Evolutionary conservation across 139 green algal genomes (phyloP).

Genomic region (Picochlorum sp.): DNA sequence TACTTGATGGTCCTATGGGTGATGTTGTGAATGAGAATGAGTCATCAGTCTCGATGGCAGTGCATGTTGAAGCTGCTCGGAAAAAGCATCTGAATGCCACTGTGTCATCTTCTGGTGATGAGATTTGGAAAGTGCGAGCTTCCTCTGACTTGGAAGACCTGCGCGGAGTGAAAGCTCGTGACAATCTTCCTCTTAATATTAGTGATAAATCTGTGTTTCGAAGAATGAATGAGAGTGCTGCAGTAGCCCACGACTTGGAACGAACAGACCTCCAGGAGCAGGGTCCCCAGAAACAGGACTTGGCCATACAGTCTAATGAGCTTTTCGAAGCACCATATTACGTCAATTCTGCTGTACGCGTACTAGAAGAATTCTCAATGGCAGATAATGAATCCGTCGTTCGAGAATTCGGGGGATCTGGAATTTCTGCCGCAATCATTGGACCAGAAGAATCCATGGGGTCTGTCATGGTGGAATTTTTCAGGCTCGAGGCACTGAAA

Average conservation of each 20-base stretch:
- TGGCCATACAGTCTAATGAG: background rate
- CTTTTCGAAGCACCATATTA: slow-evolving; percentile 7
- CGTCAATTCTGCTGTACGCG: slow-evolving; percentile 13
- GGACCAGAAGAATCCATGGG: slow-evolving; percentile 20
- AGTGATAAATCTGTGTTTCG: background rate
- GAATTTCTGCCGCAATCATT: slow-evolving; percentile 3
- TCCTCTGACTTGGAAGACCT: slow-evolving; percentile 22
- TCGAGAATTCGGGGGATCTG: slow-evolving; percentile 23
- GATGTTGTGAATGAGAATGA: slow-evolving; percentile 10
- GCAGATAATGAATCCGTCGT: slow-evolving; percentile 15
- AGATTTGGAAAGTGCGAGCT: slow-evolving; percentile 18
- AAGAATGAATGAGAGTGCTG: background rate
- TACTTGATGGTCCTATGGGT: slow-evolving; percentile 13
- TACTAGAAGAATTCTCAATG: background rate
- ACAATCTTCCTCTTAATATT: slow-evolving; percentile 9
- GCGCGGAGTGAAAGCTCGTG: background rate
- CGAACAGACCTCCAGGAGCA: no score
- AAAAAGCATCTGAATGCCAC: background rate
- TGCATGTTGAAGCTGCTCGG: background rate
- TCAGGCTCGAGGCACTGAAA: slow-evolving; percentile 29
- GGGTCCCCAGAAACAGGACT: slow-evolving; percentile 1
- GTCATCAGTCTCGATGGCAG: slow-evolving; percentile 16
- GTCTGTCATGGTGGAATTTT: slow-evolving; percentile 19
- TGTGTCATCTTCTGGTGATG: slow-evolving; percentile 3
- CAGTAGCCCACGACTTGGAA: slow-evolving; percentile 10